Evolutionary conservation across 1,139 yeast genomes (phyloP).

Genomic region (Diutina mesorugosa): DNA sequence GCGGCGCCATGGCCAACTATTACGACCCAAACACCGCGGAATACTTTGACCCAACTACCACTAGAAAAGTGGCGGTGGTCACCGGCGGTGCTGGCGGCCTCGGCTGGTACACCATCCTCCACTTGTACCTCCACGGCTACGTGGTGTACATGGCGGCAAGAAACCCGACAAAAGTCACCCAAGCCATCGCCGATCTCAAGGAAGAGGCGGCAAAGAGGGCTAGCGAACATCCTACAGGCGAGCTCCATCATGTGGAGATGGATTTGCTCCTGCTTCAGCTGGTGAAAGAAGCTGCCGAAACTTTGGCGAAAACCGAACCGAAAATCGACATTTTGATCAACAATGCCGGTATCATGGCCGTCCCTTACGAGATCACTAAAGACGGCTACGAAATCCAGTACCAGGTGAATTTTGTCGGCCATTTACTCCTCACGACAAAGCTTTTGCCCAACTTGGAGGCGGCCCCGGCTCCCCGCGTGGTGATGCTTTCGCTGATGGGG

Average conservation of each 20-base stretch:
- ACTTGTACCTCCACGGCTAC: conserved; percentile 69
- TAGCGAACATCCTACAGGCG: conserved; percentile 17
- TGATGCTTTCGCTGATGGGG: conserved; percentile 21
- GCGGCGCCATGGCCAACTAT: conserved; percentile 3
- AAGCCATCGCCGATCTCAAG: conserved; percentile 42
- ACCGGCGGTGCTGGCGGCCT: conserved; percentile 78
- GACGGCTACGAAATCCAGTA: conserved; percentile 29
- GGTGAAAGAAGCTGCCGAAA: conserved; percentile 18
- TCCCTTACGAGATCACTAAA: conserved; percentile 21
- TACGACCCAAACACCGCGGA: conserved; percentile 19
- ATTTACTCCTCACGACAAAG: conserved; percentile 19
- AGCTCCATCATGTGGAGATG: conserved; percentile 15
- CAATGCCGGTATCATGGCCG: conserved; percentile 32
- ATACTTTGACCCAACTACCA: conserved; percentile 23
- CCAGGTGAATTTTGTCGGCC: conserved; percentile 27
- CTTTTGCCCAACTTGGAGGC: conserved; percentile 17
- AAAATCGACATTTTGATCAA: conserved; percentile 22
- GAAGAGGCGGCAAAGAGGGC: conserved; percentile 34
- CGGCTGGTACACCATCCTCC: conserved; percentile 67
- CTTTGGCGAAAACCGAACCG: conserved; percentile 13
- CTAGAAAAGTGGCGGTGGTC: conserved; percentile 50
- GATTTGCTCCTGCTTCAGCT: conserved; percentile 22
- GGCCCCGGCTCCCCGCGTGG: conserved; percentile 17
- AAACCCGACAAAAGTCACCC: conserved; percentile 37
- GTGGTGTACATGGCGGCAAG: conserved; percentile 65